Evolutionary conservation across 805 yeast species (phyloP), one percentile per base, ranked within the genome.

Genomic region (Hermanozyma aechmeae): DNA sequence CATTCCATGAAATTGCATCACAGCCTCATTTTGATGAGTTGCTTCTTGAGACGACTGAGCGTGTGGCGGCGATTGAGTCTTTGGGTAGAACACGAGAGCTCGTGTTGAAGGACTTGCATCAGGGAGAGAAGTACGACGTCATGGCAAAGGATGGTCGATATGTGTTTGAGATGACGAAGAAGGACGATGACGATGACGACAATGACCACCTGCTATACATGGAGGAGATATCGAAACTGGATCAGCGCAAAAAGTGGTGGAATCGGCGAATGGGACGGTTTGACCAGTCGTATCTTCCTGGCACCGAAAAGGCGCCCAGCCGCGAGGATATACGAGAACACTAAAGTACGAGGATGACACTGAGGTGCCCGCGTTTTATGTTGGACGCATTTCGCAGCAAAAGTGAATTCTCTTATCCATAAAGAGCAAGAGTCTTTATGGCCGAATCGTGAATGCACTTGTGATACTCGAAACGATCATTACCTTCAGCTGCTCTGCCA

Each of bases 11-110:
- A 46, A 79, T 83, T 29, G 77, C 78, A 2, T 57, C 71, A 3
- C 76, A 73, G 51, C 80, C 83, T 1, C 81, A 79, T 6, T 83
- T 83, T 39, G 76, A 79, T 25, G 68, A 75, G 33, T 54, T 82
- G 14, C 53, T 83, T 16, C 66, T 69, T 12, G 81, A 78, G 28
- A 77, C 89, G 0, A 53, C 72, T 7, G 73, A 76, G 29, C 58
- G 94, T 28, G 81, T 83, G 3, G 66, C 71, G 3, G 89, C 76
- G 15, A 83, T 83, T 28, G 94, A 83, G 53, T 69, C 84, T 1
- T 58, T 83, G 31, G 79, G 78, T 6, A 68, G 94, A 50, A 83
- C 94, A 0, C 60, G 92, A 33, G 94, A 83, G 44, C 33, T 83
- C 4, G 75, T 79, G 0, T 63, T 76, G 25, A 83, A 83, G 43